Percentiles rank a stretch among this genome's conserved stretches.
phyloP scores from a whole-genome alignment of 2,329 filamentous ascomycete genomes.

The Aspergillus aculeatus region DNA sequence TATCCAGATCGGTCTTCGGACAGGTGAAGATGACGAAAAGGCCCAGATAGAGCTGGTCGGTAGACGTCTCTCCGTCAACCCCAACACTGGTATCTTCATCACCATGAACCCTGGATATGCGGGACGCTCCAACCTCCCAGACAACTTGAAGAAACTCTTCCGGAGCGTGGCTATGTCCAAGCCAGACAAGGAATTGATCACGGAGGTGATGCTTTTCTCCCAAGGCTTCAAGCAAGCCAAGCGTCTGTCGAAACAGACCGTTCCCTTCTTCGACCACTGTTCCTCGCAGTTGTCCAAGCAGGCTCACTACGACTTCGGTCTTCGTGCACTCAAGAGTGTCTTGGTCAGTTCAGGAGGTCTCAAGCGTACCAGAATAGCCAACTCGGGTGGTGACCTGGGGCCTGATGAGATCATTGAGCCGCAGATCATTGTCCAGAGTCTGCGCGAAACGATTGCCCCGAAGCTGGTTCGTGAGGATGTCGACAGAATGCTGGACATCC shows the following conservation, averaged over 20 bases:
- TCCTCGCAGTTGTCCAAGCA: constrained; percentile 81
- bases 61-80: constrained; percentile 82
- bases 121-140: constrained; percentile 92
- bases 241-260: constrained; percentile 86
- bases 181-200: constrained; percentile 98
- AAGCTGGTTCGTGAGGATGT: constrained; percentile 94
- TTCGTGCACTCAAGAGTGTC: constrained; percentile 97
- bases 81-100: constrained; percentile 97
- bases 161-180: constrained; percentile 99
- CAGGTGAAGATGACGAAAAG: constrained; percentile 75
- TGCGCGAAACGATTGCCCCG: constrained; percentile 95
- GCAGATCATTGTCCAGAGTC: constrained; percentile 97
- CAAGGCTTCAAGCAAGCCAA: constrained; percentile 98
- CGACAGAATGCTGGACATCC: constrained; percentile 79
- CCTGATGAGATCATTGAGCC: constrained; percentile 79
- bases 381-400: constrained; percentile 55
- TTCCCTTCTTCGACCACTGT: constrained; percentile 97
- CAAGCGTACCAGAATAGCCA: constrained; percentile 76
- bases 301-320: constrained; percentile 97
- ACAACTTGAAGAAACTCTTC: constrained; percentile 99
- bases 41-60: constrained; percentile 92
- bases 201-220: constrained; percentile 99
- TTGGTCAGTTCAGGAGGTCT: constrained; percentile 95
- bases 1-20: constrained; percentile 92
- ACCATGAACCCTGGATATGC: constrained; percentile 99